These are phyloP conservation scores for Cordyceps cicadae DNA, from an alignment of 2,329 filamentous ascomycete genomes.

Conservation along the genomic window DNA sequence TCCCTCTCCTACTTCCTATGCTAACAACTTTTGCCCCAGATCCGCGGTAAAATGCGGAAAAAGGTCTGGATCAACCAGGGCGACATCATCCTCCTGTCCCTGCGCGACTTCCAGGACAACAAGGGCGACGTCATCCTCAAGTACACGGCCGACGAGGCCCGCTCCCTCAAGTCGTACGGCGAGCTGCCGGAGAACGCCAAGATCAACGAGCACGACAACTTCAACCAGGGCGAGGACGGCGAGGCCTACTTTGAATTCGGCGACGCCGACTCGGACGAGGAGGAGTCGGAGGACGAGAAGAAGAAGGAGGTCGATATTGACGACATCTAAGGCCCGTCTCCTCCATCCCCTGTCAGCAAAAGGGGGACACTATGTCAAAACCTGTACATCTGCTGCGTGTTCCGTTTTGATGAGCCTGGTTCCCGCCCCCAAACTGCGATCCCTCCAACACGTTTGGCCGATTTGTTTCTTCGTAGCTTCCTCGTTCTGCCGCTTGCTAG, in stretches of 20 bases:
- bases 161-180: slow-evolving; percentile 91
- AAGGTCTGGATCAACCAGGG: slow-evolving; percentile 99
- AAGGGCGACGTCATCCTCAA: slow-evolving; percentile 97
- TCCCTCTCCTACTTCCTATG: no score
- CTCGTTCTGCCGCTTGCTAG: neutral
- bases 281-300: slow-evolving; percentile 44
- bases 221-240: slow-evolving; percentile 83
- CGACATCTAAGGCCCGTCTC: slow-evolving; percentile 71
- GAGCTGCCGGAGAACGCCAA: slow-evolving; percentile 95
- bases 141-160: slow-evolving; percentile 92
- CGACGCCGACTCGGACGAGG: slow-evolving; percentile 65
- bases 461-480: neutral
- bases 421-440: neutral
- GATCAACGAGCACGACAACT: slow-evolving; percentile 99
- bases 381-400: neutral
- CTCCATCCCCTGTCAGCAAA: no score
- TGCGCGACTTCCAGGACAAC: slow-evolving; percentile 89
- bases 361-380: neutral
- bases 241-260: slow-evolving; percentile 98
- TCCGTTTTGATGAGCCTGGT: neutral
- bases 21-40: slow-evolving; percentile 50
- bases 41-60: slow-evolving; percentile 92
- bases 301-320: slow-evolving; percentile 86
- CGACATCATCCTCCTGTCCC: slow-evolving; percentile 81
- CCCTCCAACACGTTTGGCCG: neutral